These are phyloP conservation scores for Fraxinus pennsylvanica DNA, from an alignment of 257 asterid species.

Conservation along the genomic window DNA sequence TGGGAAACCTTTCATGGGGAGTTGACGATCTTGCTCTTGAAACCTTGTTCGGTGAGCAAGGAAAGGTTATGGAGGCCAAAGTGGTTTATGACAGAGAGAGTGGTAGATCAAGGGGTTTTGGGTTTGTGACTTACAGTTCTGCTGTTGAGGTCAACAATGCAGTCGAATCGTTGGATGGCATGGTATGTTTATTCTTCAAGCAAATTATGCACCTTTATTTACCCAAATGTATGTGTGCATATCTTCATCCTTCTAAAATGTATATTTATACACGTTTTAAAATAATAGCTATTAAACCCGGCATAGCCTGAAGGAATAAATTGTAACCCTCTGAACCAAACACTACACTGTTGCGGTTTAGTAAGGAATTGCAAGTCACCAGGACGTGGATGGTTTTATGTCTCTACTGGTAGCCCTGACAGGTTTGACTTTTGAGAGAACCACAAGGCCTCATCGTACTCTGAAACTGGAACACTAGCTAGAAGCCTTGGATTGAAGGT, in stretches of 20 bases:
- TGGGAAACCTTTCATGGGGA: conserved; percentile 90
- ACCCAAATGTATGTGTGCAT: not conserved
- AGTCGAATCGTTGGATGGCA: conserved; percentile 61
- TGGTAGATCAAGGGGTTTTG: conserved; percentile 91
- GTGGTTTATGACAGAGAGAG: conserved; percentile 85
- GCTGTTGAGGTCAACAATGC: conserved; percentile 74
- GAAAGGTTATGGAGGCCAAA: conserved; percentile 77
- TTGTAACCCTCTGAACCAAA: not conserved
- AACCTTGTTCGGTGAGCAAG: conserved; percentile 71
- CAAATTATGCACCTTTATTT: not conserved
- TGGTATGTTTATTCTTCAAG: conserved; percentile 44
- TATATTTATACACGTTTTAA: not conserved
- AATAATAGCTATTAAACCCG: not conserved
- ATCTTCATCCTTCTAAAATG: not conserved
- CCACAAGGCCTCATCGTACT: not conserved
- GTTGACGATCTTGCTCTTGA: conserved; percentile 73
- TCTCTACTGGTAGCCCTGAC: not conserved
- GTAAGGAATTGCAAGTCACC: not conserved
- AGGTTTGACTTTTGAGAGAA: not conserved
- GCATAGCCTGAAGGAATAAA: not conserved
- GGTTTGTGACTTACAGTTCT: conserved; percentile 74
- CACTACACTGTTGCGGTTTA: not conserved
- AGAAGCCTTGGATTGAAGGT: not conserved
- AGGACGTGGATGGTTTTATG: not conserved
- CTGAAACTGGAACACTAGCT: not conserved